Evolutionary conservation across 768 basidiomycete genomes (phyloP).

Genomic region (Boletus rubroflammeus): DNA sequence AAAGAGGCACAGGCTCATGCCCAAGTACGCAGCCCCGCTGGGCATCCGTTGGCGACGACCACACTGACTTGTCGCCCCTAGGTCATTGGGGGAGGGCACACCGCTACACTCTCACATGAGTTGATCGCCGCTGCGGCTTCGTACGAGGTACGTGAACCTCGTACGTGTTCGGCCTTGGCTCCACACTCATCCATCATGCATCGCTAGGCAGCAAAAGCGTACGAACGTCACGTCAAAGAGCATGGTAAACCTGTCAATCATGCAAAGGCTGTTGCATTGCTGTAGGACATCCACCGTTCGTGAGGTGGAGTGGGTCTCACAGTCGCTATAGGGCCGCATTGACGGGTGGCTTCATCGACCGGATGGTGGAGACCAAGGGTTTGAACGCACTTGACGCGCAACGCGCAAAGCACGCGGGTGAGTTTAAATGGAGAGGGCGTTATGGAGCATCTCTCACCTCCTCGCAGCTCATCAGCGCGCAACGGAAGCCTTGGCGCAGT

Average conservation of each 20-base stretch:
- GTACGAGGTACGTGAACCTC: slow-evolving; percentile 17
- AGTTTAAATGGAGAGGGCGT: background rate
- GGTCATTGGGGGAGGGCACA: slow-evolving; percentile 16
- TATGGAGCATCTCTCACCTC: background rate
- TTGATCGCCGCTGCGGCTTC: slow-evolving; percentile 27
- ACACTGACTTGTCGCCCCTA: slow-evolving; percentile 4
- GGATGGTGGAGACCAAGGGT: slow-evolving; percentile 24
- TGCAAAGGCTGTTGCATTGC: slow-evolving; percentile 18
- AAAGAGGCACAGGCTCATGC: slow-evolving; percentile 23
- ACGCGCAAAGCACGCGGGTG: slow-evolving; percentile 22
- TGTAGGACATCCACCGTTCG: slow-evolving; percentile 14
- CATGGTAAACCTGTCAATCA: slow-evolving; percentile 25
- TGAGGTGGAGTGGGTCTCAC: background rate
- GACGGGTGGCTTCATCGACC: slow-evolving; percentile 25
- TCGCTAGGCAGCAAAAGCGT: slow-evolving; percentile 29
- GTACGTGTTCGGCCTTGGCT: background rate
- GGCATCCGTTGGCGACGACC: background rate
- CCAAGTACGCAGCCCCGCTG: background rate
- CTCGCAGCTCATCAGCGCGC: slow-evolving; percentile 15
- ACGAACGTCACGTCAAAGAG: slow-evolving; percentile 19
- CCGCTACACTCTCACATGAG: slow-evolving; percentile 25
- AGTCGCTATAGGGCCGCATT: slow-evolving; percentile 20
- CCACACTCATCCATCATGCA: background rate
- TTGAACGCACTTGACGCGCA: slow-evolving; percentile 20
- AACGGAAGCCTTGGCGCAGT: slow-evolving; percentile 3